phyloP scores from a whole-genome alignment of 208 protist species.

The Crithidia expoeki region DNA sequence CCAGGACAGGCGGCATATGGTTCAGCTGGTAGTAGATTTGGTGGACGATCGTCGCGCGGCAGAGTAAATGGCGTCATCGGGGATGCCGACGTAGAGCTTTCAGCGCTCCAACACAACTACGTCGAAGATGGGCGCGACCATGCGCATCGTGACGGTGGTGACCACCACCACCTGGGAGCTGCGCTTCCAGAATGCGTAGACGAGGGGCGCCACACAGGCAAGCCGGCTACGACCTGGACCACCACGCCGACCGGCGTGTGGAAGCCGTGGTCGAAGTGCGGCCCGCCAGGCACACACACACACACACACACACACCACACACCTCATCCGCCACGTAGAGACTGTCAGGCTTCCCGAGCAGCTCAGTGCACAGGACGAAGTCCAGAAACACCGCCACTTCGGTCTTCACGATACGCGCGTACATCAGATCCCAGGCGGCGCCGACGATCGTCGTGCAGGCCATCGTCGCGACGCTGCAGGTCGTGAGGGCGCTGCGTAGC shows the following conservation, averaged over 20 bases:
- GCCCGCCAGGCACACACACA: slow-evolving; percentile 55
- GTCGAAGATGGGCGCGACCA: slow-evolving; percentile 65
- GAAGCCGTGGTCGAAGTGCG: slow-evolving; percentile 64
- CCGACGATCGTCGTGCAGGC: too few relatives aligned
- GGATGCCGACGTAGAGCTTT: slow-evolving; percentile 60
- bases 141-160: slow-evolving; percentile 47
- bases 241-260: slow-evolving; percentile 49
- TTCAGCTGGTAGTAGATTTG: slow-evolving; percentile 68
- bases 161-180: slow-evolving; percentile 58
- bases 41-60: slow-evolving; percentile 65
- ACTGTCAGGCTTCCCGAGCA: slow-evolving; percentile 44
- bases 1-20: slow-evolving; percentile 76
- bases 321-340: slow-evolving; percentile 50
- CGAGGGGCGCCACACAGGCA: slow-evolving; percentile 44
- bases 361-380: slow-evolving; percentile 52
- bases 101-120: slow-evolving; percentile 79
- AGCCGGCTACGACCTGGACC: slow-evolving; percentile 37
- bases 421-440: too few relatives aligned
- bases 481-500: slow-evolving; percentile 53
- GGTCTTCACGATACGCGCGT: too few relatives aligned
- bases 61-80: slow-evolving; percentile 75
- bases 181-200: slow-evolving; percentile 38
- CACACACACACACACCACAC: too few relatives aligned
- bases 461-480: slow-evolving; percentile 29
- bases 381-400: slow-evolving; percentile 54